Conservation (phyloP, 257 asterid genomes). For the Eucommia ulmoides region DNA sequence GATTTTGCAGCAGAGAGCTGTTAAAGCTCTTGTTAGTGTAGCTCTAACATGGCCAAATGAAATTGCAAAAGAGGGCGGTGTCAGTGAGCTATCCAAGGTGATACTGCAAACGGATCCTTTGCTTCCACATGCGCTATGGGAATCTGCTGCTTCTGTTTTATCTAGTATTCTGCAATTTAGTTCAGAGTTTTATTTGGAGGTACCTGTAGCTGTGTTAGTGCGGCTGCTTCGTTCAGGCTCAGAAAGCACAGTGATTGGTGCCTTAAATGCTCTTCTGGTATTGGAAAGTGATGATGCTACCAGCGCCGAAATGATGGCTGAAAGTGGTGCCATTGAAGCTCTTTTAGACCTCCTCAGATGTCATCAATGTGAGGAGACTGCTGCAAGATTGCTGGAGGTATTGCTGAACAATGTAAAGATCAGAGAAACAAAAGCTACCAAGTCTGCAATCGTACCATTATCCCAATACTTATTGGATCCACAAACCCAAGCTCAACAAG, state of each 20-base stretch:
- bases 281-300: constrained; percentile 94
- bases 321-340: constrained; percentile 94
- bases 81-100: constrained; percentile 71
- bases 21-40: constrained; percentile 76
- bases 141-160: constrained; percentile 86
- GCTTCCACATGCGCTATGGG: constrained; percentile 86
- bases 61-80: constrained; percentile 99
- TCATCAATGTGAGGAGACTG: constrained; percentile 93
- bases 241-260: constrained; percentile 76
- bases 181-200: constrained; percentile 91
- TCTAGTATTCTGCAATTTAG: constrained; percentile 86
- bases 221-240: constrained; percentile 80
- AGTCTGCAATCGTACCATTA: constrained; percentile 80
- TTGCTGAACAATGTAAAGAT: constrained; percentile 83
- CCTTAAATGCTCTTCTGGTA: constrained; percentile 88
- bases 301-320: constrained; percentile 97
- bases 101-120: constrained; percentile 79
- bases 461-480: constrained; percentile 98
- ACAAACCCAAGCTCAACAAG: constrained; percentile 98
- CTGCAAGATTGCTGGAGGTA: constrained; percentile 90
- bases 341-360: constrained; percentile 84
- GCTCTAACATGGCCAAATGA: constrained; percentile 86
- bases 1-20: constrained; percentile 88
- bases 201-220: constrained; percentile 94
- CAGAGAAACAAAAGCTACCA: constrained; percentile 84